Percentiles rank a stretch among this genome's conserved stretches.
phyloP scores from a whole-genome alignment of 164 flowering plant genomes.

The Stephania yunnanensis region DNA sequence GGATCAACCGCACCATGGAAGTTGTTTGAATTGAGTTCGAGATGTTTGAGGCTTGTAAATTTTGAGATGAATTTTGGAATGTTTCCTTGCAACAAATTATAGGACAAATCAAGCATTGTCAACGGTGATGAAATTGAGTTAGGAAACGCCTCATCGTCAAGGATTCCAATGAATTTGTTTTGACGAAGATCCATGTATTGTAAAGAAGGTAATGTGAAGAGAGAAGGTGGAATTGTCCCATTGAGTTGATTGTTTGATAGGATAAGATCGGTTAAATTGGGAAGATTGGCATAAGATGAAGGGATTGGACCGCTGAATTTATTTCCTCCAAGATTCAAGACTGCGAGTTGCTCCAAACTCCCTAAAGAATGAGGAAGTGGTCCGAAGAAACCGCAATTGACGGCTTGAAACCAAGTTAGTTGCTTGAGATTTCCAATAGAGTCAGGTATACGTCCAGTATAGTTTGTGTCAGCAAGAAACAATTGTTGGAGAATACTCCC shows the following conservation, averaged over 20 bases:
- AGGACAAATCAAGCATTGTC: neutral
- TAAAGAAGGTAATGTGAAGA: neutral
- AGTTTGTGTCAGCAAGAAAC: too few relatives aligned
- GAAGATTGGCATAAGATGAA: neutral
- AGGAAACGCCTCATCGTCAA: neutral
- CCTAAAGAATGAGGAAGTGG: too few relatives aligned
- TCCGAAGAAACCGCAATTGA: too few relatives aligned
- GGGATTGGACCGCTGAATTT: conserved; percentile 24
- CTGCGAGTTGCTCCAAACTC: too few relatives aligned
- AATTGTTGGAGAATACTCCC: too few relatives aligned
- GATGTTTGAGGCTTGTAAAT: neutral
- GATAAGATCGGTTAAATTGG: too few relatives aligned
- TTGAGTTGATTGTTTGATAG: neutral
- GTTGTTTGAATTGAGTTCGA: neutral
- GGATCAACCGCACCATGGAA: neutral
- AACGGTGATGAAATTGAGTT: neutral
- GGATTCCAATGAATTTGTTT: neutral
- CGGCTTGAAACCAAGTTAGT: too few relatives aligned
- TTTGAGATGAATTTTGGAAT: neutral
- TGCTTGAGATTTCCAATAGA: too few relatives aligned
- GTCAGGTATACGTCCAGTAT: too few relatives aligned
- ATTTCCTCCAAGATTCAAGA: too few relatives aligned
- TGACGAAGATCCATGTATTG: neutral
- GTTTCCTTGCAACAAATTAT: neutral
- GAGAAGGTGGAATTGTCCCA: neutral